Base-by-base conservation (phyloP, 345 rosid genomes). In the Populus nigra region DNA sequence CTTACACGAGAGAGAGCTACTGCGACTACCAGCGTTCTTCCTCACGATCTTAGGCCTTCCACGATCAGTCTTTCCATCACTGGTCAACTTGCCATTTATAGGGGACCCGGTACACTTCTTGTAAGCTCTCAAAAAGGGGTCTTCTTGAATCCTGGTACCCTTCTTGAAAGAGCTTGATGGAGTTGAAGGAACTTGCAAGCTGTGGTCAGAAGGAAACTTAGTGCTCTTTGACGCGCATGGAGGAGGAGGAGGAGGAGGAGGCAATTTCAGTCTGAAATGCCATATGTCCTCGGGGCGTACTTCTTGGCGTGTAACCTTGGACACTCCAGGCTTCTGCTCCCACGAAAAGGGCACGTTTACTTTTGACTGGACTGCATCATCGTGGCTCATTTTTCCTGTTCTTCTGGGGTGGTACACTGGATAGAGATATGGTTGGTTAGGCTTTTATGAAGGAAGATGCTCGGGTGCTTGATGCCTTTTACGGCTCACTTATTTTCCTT, bases 261-360 rank as follows among this genome's bases (percentile, higher is more conserved):
- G 82, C 73, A 81, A 45, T 61, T 72, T 78, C n/a, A 31, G 27
- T 1, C 16, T 8, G 43, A 27, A 49, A 41, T 65, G 77, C 71
- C 68, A 16, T 25, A 16, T 10, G 12, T 73, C 38, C 1, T 4
- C 17, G n/a, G 50, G 25, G 47, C 45, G 50, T 33, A 5, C 13
- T 23, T 83, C 83, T 25, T 77, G 73, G 18, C 57, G 59, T 69
- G 73, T 73, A 7, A 61, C 29, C 66, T 81, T 84, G 25, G 86
- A 74, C 12, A 84, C 82, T 33, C 84, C 86, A 6, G 84, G 86
- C 17, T 84, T 84, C 49, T 72, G 82, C 76, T 84, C 86, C 84
- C 84, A 84, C 62, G 86, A 84, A 69, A 84, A 84, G 45, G 82
- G 84, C 18, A 84, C 80, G 65, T 73, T 81, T 38, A 57, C 80